Conservation (phyloP, 2,329 filamentous ascomycete genomes). For the Metarhizium guizhouense region DNA sequence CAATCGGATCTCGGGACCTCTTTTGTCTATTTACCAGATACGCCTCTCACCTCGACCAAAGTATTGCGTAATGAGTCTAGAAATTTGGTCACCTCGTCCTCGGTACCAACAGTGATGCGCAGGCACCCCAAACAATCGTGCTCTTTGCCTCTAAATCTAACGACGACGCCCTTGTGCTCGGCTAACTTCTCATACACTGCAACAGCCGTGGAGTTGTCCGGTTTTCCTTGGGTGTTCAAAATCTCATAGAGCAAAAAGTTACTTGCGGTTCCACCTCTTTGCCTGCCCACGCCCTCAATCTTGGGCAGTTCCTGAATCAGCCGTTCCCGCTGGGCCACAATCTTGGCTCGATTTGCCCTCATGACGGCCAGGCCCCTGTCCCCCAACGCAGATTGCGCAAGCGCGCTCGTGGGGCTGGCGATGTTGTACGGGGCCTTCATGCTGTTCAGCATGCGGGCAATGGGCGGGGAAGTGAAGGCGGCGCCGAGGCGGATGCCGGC, state of each 20-base stretch:
- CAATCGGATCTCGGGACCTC: background rate
- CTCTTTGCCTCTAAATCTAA: conserved; percentile 89
- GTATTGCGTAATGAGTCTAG: conserved; percentile 54
- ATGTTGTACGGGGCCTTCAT: conserved; percentile 97
- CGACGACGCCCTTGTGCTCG: conserved; percentile 80
- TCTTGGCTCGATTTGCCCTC: conserved; percentile 57
- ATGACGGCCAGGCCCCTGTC: conserved; percentile 62
- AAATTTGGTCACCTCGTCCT: conserved; percentile 74
- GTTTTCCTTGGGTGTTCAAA: conserved; percentile 59
- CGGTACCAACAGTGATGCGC: conserved; percentile 86
- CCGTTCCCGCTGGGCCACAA: conserved; percentile 69
- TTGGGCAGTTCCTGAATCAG: conserved; percentile 63
- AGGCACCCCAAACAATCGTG: conserved; percentile 81
- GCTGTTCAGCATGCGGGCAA: conserved; percentile 77
- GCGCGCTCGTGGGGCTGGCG: conserved; percentile 72
- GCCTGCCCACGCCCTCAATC: conserved; percentile 69
- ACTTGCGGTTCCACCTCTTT: conserved; percentile 69
- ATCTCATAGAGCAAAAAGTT: conserved; percentile 94
- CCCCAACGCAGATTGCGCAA: conserved; percentile 67
- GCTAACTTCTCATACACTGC: conserved; percentile 78
- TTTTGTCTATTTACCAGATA: background rate
- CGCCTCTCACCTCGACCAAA: conserved; percentile 33
- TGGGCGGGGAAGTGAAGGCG: conserved; percentile 66
- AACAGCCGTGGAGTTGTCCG: conserved; percentile 71
- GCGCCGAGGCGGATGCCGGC: conserved; percentile 87